Conservation (phyloP, 2,329 filamentous ascomycete species). For the Phyllosticta citriasiana region DNA sequence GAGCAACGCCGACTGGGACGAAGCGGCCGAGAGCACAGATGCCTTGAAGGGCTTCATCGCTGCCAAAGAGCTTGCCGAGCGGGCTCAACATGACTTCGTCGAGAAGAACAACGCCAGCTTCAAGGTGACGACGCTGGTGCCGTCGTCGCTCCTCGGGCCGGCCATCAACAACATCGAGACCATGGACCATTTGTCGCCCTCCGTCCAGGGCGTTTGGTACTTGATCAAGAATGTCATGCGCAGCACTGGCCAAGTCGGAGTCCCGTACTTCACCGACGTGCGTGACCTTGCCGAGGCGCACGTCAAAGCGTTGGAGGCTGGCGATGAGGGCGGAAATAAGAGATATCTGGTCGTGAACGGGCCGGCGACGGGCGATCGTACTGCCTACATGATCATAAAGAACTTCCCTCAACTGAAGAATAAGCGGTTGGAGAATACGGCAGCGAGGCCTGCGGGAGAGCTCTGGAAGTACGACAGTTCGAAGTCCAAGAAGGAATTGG, state of each 20-base stretch:
- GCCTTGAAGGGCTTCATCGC: constrained; percentile 17
- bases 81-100: constrained; percentile 18
- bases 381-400: constrained; percentile 11
- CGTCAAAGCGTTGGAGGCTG: constrained; percentile 31
- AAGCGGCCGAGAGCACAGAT: constrained; percentile 14
- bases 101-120: constrained; percentile 16
- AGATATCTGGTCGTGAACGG: background rate
- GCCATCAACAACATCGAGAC: constrained; percentile 2
- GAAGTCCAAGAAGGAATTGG: constrained; percentile 32
- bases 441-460: constrained; percentile 20
- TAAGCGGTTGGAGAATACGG: constrained; percentile 22
- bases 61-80: constrained; percentile 20
- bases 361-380: background rate
- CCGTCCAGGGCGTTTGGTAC: background rate
- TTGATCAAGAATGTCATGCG: constrained; percentile 4
- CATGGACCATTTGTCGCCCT: constrained; percentile 1
- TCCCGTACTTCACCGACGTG: constrained; percentile 39
- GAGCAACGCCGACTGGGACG: constrained; percentile 18
- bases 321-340: constrained; percentile 7
- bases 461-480: constrained; percentile 34
- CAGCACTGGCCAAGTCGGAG: constrained; percentile 13
- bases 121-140: constrained; percentile 18
- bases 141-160: constrained; percentile 21
- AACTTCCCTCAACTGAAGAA: constrained; percentile 29
- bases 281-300: constrained; percentile 38